A percentile compares a stretch with the other conserved stretches of the same genome.
Conservation (phyloP, 257 asterid genomes). For the Salvia rosmarinus region DNA sequence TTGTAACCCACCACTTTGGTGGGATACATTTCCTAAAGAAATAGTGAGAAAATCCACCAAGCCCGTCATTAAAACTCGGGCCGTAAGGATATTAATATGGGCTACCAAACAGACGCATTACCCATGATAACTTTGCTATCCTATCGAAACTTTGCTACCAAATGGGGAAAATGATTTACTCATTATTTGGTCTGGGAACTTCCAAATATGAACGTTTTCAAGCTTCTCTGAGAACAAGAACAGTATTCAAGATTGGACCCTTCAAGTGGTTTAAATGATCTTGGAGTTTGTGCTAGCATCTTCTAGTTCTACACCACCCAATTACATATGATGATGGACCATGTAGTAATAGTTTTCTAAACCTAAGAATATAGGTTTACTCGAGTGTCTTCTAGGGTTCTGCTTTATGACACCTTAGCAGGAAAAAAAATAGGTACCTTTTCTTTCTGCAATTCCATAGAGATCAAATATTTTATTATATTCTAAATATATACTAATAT, state of each 20-base stretch:
- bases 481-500: neutral
- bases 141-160: too few species aligned
- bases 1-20: too few species aligned
- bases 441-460: slow-evolving; percentile 15
- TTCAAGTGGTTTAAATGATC: slow-evolving; percentile 17
- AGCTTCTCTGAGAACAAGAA: slow-evolving; percentile 6
- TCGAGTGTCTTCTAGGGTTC: slow-evolving; percentile 14
- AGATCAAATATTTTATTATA: slow-evolving; percentile 16
- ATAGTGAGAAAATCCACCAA: too few species aligned
- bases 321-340: neutral
- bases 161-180: too few species aligned
- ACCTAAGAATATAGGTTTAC: slow-evolving; percentile 3
- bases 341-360: neutral
- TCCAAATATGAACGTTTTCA: neutral
- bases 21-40: too few species aligned
- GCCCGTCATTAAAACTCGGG: too few species aligned
- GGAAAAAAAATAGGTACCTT: slow-evolving; percentile 14
- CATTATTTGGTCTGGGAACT: neutral
- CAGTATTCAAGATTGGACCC: neutral
- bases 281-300: slow-evolving; percentile 11
- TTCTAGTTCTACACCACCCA: slow-evolving; percentile 1
- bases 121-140: too few species aligned
- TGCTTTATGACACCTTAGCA: slow-evolving; percentile 26
- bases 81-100: too few species aligned
- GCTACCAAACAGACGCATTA: too few species aligned